Conservation (phyloP, 2,329 filamentous ascomycete genomes). For the Pestalotiopsis sp. region DNA sequence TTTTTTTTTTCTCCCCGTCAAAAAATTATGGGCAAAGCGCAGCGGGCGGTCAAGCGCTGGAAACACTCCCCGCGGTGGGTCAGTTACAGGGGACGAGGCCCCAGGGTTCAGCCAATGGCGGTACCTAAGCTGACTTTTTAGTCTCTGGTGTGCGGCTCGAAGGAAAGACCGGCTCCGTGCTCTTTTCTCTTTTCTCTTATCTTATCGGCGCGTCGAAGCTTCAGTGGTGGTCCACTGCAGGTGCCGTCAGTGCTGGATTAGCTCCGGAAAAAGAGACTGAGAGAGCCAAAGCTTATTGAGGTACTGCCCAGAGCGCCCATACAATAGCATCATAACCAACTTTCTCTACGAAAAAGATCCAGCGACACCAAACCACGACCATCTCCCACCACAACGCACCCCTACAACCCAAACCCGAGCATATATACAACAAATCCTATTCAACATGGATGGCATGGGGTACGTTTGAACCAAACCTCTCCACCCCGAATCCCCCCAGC, state of each 20-base stretch:
- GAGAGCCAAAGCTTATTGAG: background rate
- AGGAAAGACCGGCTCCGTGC: slow-evolving; percentile 14
- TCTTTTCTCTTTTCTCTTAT: slow-evolving; percentile 6
- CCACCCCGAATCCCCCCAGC: slow-evolving; percentile 1
- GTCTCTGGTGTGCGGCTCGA: slow-evolving; percentile 4
- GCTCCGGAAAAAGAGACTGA: slow-evolving; percentile 2
- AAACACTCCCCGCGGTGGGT: slow-evolving; percentile 6
- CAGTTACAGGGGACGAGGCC: background rate
- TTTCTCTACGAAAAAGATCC: background rate
- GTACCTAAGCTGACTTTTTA: background rate
- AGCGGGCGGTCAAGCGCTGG: slow-evolving; percentile 7
- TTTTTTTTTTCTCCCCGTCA: slow-evolving; percentile 10
- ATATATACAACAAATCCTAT: background rate
- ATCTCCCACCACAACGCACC: background rate
- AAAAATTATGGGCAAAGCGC: background rate
- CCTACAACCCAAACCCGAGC: background rate
- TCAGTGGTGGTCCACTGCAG: background rate
- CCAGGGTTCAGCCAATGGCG: background rate
- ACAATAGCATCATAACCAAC: slow-evolving; percentile 4
- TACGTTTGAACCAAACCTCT: background rate
- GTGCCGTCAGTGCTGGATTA: background rate
- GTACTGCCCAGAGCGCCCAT: background rate
- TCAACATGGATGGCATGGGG: slow-evolving; percentile 14
- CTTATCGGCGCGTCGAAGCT: background rate
- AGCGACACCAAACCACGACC: background rate